These are phyloP conservation scores for Hypomontagnella monticulosa DNA, from an alignment of 495 filamentous ascomycete genomes.

Conservation along the genomic window DNA sequence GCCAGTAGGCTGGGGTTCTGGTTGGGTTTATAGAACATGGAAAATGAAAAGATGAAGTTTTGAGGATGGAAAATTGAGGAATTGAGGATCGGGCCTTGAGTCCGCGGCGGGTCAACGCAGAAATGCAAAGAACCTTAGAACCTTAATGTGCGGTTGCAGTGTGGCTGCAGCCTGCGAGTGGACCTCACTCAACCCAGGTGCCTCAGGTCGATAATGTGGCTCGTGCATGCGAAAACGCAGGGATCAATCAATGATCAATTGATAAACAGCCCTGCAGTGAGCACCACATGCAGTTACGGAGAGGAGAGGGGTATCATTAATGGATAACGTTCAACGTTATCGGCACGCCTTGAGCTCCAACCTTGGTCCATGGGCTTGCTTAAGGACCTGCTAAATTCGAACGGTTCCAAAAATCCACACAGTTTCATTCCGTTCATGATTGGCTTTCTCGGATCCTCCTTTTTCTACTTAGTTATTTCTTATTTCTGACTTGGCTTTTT, in stretches of 20 bases:
- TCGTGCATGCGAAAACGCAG: not conserved
- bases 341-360: constrained; percentile 24
- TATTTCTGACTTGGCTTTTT: constrained; percentile 14
- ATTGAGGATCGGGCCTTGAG: constrained; percentile 5
- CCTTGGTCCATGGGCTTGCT: too few relatives aligned
- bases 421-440: constrained; percentile 25
- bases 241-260: not conserved
- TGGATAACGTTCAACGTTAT: constrained; percentile 4
- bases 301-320: too few relatives aligned
- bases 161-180: not conserved
- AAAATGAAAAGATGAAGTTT: constrained; percentile 1
- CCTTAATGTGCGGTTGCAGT: not conserved
- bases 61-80: not conserved
- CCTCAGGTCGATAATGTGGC: too few relatives aligned
- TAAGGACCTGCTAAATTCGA: constrained; percentile 38
- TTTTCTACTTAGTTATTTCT: constrained; percentile 13
- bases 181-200: not conserved
- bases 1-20: constrained; percentile 17
- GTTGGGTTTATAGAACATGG: constrained; percentile 11
- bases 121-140: not conserved
- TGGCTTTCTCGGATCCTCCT: constrained; percentile 31
- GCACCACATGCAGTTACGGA: too few relatives aligned
- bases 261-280: too few relatives aligned
- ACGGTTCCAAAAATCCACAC: constrained; percentile 24
- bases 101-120: constrained; percentile 2